Conservation (phyloP, 2,329 filamentous ascomycete genomes). For the Knufia fluminis region DNA sequence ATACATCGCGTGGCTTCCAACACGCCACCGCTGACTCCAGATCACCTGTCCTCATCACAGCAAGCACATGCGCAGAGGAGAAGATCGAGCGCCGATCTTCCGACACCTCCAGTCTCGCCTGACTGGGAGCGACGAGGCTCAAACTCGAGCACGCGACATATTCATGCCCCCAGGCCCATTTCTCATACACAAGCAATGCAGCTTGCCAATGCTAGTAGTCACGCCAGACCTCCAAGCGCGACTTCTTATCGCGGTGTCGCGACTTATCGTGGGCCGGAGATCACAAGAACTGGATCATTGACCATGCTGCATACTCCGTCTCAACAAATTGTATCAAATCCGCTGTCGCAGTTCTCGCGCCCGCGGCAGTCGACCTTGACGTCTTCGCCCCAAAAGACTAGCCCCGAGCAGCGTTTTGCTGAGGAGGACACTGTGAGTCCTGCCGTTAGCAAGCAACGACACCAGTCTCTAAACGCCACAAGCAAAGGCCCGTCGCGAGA, state of each 20-base stretch:
- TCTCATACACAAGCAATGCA: conserved; percentile 16
- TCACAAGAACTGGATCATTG: conserved; percentile 21
- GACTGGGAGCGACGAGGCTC: conserved; percentile 14
- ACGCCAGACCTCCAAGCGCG: conserved; percentile 20
- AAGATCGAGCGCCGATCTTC: conserved; percentile 11
- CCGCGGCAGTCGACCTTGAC: conserved; percentile 20
- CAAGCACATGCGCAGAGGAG: conserved; percentile 11
- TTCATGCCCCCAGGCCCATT: conserved; percentile 18
- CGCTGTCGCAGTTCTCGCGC: conserved; percentile 22
- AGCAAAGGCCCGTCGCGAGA: conserved; percentile 12
- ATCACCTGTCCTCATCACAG: conserved; percentile 8
- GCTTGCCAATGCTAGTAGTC: conserved; percentile 13
- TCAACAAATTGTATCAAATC: conserved; percentile 20
- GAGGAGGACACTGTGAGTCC: neutral
- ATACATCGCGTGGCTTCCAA: conserved; percentile 14
- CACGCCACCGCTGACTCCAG: conserved; percentile 17
- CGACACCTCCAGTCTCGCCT: conserved; percentile 18
- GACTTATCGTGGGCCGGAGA: conserved; percentile 21
- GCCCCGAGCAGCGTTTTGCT: neutral
- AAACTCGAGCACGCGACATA: conserved; percentile 15
- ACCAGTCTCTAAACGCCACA: neutral
- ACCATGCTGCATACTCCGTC: conserved; percentile 21
- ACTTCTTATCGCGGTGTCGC: conserved; percentile 15
- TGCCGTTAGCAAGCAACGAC: neutral
- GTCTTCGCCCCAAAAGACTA: conserved; percentile 14